Percentiles rank a stretch among this genome's conserved stretches.
Evolutionary conservation across 352 stramenopile species (phyloP).

Genomic region (Pythium pyrilobum): DNA sequence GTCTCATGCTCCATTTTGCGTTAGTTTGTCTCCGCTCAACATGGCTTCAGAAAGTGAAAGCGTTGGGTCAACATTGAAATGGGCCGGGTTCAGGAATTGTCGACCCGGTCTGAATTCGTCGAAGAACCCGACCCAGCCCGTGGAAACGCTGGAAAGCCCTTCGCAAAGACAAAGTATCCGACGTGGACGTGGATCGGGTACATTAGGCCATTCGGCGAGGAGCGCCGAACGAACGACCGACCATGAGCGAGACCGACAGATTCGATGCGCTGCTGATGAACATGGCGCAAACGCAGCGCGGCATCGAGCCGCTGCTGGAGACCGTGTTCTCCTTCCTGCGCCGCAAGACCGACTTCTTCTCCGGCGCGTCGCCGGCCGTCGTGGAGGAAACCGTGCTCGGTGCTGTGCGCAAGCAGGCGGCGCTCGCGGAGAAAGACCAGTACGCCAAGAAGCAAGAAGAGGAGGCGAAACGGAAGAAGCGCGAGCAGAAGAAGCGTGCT

Average conservation of each 20-base stretch:
- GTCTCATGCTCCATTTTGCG: not conserved
- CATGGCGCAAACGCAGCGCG: conserved; percentile 94
- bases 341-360: conserved; percentile 99
- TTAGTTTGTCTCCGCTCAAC: not conserved
- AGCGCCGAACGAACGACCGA: not conserved
- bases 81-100: not conserved
- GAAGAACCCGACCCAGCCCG: not conserved
- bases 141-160: not conserved
- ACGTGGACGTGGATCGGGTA: not conserved
- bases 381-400: conserved; percentile 86
- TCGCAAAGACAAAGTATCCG: too few relatives aligned
- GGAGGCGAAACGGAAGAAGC: conserved; percentile 58
- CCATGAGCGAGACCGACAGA: conserved; percentile 68
- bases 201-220: not conserved
- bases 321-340: conserved; percentile 98
- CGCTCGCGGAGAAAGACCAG: conserved; percentile 78
- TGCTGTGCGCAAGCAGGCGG: conserved; percentile 90
- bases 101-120: not conserved
- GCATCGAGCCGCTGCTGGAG: conserved; percentile 98
- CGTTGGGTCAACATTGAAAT: not conserved
- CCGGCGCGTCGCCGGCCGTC: conserved; percentile 73
- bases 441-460: conserved; percentile 73
- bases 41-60: not conserved
- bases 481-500: conserved; percentile 47
- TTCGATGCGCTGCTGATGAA: conserved; percentile 97